phyloP scores from a whole-genome alignment of 2,329 filamentous ascomycete genomes.

The Clarireedia homoeocarpa region DNA sequence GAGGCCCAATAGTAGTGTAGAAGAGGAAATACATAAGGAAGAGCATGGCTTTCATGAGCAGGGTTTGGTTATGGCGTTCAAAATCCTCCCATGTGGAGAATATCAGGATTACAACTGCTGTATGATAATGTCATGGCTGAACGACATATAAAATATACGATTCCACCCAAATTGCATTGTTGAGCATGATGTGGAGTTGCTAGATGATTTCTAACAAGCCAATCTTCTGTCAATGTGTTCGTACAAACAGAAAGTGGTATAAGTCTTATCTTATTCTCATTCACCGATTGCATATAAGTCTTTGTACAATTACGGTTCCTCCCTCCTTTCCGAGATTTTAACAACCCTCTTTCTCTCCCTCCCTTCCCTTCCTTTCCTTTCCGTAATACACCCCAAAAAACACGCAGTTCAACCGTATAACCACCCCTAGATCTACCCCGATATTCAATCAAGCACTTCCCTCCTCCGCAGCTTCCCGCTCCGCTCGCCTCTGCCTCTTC shows the following conservation, averaged over 20 bases:
- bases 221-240: not conserved
- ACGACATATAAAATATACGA: not conserved
- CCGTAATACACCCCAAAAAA: not conserved
- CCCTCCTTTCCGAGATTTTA: not conserved
- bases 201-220: not conserved
- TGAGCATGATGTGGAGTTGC: not conserved
- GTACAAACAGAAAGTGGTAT: not conserved
- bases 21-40: not conserved
- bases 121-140: conserved; percentile 15
- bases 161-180: not conserved
- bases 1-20: conserved; percentile 22
- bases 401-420: not conserved
- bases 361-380: not conserved
- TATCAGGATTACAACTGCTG: conserved; percentile 7
- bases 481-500: conserved; percentile 75
- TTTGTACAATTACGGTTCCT: conserved; percentile 1
- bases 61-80: not conserved
- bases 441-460: conserved; percentile 10
- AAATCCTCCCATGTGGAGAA: not conserved
- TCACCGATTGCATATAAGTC: not conserved
- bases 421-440: not conserved
- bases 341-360: not conserved
- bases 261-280: not conserved
- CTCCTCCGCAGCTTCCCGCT: conserved; percentile 47
- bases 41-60: not conserved